These are phyloP conservation scores for Fusarium mexicanum DNA, from an alignment of 2,329 filamentous ascomycete species.

Conservation along the genomic window DNA sequence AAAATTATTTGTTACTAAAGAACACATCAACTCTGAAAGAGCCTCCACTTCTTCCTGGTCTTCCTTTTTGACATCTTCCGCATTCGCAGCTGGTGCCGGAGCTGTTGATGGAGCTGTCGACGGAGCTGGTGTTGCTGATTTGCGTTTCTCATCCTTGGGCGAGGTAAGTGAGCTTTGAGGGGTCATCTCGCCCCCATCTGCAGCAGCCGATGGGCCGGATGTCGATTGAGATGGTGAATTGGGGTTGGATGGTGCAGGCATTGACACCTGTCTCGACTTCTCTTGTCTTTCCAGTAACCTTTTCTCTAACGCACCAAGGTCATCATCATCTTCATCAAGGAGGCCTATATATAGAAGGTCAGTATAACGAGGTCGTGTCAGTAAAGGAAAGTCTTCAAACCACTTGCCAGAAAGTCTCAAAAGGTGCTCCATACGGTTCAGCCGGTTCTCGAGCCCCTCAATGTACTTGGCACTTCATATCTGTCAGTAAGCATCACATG, in stretches of 20 bases:
- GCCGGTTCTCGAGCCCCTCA: conserved; percentile 91
- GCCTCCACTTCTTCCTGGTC: conserved; percentile 77
- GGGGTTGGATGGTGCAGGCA: conserved; percentile 58
- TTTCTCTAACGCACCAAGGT: conserved; percentile 88
- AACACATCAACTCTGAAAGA: conserved; percentile 98
- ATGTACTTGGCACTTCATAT: conserved; percentile 88
- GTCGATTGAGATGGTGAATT: conserved; percentile 61
- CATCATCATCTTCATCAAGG: conserved; percentile 85
- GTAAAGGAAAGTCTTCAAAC: not conserved
- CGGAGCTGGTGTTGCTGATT: conserved; percentile 39
- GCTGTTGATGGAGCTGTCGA: conserved; percentile 11
- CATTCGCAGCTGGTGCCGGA: conserved; percentile 6
- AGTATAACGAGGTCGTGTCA: not conserved
- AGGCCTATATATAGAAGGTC: conserved; percentile 63
- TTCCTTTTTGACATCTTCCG: conserved; percentile 40
- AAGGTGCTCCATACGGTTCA: conserved; percentile 95
- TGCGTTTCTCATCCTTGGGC: conserved; percentile 53
- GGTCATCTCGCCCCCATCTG: conserved; percentile 56
- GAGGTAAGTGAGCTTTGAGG: conserved; percentile 66
- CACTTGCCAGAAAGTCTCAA: conserved; percentile 78
- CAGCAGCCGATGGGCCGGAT: conserved; percentile 48
- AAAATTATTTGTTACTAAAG: conserved; percentile 90
- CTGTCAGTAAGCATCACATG: conserved; percentile 30
- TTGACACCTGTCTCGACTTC: conserved; percentile 61
- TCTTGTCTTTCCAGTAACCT: conserved; percentile 68